Conservation (phyloP, 225 moss, liverwort and hornwort species). For the Physcomitrellopsis africana region DNA sequence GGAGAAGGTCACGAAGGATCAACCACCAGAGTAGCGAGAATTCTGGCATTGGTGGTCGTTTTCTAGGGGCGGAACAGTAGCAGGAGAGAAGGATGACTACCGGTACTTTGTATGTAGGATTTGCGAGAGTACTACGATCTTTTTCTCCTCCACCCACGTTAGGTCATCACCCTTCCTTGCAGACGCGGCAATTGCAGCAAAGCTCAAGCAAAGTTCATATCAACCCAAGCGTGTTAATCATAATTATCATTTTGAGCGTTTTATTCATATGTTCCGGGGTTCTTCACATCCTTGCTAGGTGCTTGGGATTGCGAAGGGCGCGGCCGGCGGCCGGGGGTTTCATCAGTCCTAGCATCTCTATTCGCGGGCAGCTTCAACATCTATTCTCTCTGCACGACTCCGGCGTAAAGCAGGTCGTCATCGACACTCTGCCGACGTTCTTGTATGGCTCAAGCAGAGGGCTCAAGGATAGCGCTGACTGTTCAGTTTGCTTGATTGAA, state of each 20-base stretch:
- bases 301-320: slow-evolving; percentile 33
- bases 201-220: slow-evolving; percentile 29
- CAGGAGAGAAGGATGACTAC: slow-evolving; percentile 24
- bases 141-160: slow-evolving; percentile 25
- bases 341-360: slow-evolving; percentile 35
- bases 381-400: slow-evolving; percentile 45
- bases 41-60: too few species aligned
- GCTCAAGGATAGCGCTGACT: slow-evolving; percentile 50
- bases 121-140: not conserved
- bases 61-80: not conserved
- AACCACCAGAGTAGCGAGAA: too few species aligned
- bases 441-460: slow-evolving; percentile 42
- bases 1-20: not conserved
- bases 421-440: slow-evolving; percentile 45
- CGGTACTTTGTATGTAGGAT: not conserved
- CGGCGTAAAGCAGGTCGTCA: slow-evolving; percentile 44
- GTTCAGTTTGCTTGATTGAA: slow-evolving; percentile 72
- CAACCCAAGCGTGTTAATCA: slow-evolving; percentile 39
- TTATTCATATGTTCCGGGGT: slow-evolving; percentile 40
- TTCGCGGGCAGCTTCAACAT: slow-evolving; percentile 44
- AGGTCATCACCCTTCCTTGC: not conserved
- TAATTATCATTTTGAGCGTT: slow-evolving; percentile 37
- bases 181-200: slow-evolving; percentile 27
- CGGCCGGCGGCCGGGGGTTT: slow-evolving; percentile 2
- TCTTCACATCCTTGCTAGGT: slow-evolving; percentile 38